A percentile compares a stretch with the other conserved stretches of the same genome.
Evolutionary conservation across 2,329 filamentous ascomycete genomes (phyloP).

Genomic region (Hypoxylon sp.): DNA sequence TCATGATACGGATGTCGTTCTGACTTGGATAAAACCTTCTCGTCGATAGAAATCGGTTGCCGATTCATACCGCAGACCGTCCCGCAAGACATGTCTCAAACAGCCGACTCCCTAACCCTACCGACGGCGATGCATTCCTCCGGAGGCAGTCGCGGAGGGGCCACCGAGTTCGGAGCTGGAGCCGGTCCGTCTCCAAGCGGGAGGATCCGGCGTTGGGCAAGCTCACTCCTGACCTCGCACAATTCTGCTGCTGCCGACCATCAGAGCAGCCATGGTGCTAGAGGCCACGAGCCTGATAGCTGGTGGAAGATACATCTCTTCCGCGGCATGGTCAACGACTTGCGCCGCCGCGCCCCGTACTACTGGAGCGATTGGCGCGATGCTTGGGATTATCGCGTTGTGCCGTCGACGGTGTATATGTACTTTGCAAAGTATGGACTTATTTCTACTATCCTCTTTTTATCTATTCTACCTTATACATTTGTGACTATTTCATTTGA

Average conservation of each 20-base stretch:
- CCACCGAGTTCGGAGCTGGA: constrained; percentile 27
- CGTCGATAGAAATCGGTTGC: background rate
- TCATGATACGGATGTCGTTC: constrained; percentile 1
- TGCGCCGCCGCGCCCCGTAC: constrained; percentile 80
- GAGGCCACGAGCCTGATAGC: constrained; percentile 22
- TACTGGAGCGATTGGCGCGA: constrained; percentile 88
- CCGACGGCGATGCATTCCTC: constrained; percentile 42
- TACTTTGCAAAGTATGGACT: constrained; percentile 87
- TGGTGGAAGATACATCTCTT: constrained; percentile 86
- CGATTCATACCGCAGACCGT: background rate
- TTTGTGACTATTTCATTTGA: constrained; percentile 27
- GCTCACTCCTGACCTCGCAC: constrained; percentile 33
- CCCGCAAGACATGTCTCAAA: constrained; percentile 28
- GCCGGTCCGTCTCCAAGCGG: constrained; percentile 23
- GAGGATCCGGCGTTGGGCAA: constrained; percentile 35
- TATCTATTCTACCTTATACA: constrained; percentile 3
- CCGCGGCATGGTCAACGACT: constrained; percentile 83
- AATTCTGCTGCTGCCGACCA: constrained; percentile 12
- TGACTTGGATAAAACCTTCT: background rate
- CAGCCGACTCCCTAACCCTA: constrained; percentile 38
- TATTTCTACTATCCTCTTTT: constrained; percentile 8
- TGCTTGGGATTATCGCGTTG: constrained; percentile 90
- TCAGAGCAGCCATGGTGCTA: constrained; percentile 3
- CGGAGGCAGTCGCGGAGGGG: constrained; percentile 17
- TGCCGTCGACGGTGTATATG: constrained; percentile 92